phyloP scores from a whole-genome alignment of 768 basidiomycete genomes.

The Hygrocybe punicea region DNA sequence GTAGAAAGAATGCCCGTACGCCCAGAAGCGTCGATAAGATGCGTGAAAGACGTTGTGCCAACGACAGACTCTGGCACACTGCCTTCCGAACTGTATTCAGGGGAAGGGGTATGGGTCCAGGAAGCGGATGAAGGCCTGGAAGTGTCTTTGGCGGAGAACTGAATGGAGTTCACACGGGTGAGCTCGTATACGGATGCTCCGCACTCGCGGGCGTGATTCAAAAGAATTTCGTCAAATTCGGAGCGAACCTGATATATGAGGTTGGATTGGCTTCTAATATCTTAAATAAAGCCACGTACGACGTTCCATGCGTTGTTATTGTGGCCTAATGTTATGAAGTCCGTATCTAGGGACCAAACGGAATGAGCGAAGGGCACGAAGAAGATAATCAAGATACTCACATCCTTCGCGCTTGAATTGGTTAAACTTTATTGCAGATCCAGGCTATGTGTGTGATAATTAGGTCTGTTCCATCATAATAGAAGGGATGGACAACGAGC shows the following conservation, averaged over 20 bases:
- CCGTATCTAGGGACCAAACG: slow-evolving; percentile 45
- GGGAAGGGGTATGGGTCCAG: slow-evolving; percentile 49
- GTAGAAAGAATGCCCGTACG: slow-evolving; percentile 57
- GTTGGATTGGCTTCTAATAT: not conserved
- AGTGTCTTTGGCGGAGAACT: slow-evolving; percentile 41
- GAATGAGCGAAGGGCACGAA: not conserved
- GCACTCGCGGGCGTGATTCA: slow-evolving; percentile 52
- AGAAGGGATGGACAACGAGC: slow-evolving; percentile 24
- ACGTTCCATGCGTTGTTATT: slow-evolving; percentile 62
- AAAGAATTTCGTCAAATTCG: slow-evolving; percentile 57
- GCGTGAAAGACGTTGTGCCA: slow-evolving; percentile 53
- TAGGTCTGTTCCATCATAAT: slow-evolving; percentile 9
- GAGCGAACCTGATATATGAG: slow-evolving; percentile 44
- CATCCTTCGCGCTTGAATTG: slow-evolving; percentile 64
- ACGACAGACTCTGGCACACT: not conserved
- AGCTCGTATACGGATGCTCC: slow-evolving; percentile 54
- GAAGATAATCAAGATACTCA: slow-evolving; percentile 27
- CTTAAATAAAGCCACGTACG: slow-evolving; percentile 35
- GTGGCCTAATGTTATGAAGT: slow-evolving; percentile 53
- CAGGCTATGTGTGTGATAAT: slow-evolving; percentile 39
- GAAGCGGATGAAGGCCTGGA: slow-evolving; percentile 49
- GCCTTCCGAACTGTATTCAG: slow-evolving; percentile 9
- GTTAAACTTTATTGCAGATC: slow-evolving; percentile 62
- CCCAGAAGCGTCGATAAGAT: slow-evolving; percentile 61
- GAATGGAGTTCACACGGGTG: slow-evolving; percentile 48